Base-by-base conservation (phyloP, 495 filamentous ascomycete species). In the Astrothelium macrocarpum region DNA sequence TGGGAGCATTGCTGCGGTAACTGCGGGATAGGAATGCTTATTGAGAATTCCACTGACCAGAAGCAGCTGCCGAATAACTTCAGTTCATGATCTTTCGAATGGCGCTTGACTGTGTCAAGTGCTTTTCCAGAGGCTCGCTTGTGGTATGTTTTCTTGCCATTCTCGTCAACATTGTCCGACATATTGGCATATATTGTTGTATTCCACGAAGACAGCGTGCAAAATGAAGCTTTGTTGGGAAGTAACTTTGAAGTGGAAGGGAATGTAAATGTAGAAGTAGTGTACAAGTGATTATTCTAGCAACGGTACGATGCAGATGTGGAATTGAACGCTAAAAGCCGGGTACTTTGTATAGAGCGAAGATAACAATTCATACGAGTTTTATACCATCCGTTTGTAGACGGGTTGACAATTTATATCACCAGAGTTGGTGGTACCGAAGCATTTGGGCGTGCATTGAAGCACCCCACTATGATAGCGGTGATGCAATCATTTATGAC, bases 61-160 rank as follows among this genome's bases (percentile, higher is more conserved):
- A 96, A 96, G 75, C 91, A 95, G 71, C 87, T 89, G 53, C 90
- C 90, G 75, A 86, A 96, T 7, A 97, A 76, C 75, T 92, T 94
- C 43, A 96, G 75, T 25, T 87, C 85, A 60, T 83, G 74, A 4
- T 90, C 87, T 64, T 85, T 83, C 16, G 82, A 79, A 68, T 89
- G 92, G 34, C 81, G 85, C 69, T 83, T 81, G 2, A 81, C 90
- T n/a, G 93, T 96, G 53, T 75, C 75, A 23, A 87, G 78, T 49
- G 93, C 93, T 63, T 77, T 71, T 16, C 93, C 92, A 16, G 89
- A 90, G 29, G 91, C 85, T 72, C 88, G 89, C 77, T 88, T 95
- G 74, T 89, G 88, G 70, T 90, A 93, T 28, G 82, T 83, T 71
- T 91, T 91, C 78, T 88, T 87, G 49, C 49, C 49, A 56, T 56